These are phyloP conservation scores for Notholithocarpus densiflorus DNA, from an alignment of 306 rosid genomes.

Conservation along the genomic window DNA sequence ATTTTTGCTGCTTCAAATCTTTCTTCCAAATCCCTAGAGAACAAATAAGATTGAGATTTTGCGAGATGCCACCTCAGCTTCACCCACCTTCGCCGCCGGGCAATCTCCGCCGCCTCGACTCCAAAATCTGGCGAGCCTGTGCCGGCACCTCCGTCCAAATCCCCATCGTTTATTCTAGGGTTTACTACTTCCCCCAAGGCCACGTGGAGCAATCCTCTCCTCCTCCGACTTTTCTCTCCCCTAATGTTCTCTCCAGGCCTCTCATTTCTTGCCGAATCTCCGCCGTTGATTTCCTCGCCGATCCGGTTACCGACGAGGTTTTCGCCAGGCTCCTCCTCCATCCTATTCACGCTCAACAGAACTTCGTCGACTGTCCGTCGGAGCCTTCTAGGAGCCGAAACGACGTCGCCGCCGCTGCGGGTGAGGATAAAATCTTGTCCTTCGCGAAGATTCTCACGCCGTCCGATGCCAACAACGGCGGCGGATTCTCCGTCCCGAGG, in stretches of 20 bases:
- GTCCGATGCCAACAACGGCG: slow-evolving; percentile 86
- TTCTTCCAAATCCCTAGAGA: background rate
- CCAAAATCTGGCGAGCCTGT: slow-evolving; percentile 59
- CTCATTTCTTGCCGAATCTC: slow-evolving; percentile 35
- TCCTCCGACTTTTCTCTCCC: slow-evolving; percentile 33
- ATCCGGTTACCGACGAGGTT: slow-evolving; percentile 63
- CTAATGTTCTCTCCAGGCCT: slow-evolving; percentile 27
- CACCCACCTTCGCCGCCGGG: slow-evolving; percentile 11
- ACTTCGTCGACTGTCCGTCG: background rate
- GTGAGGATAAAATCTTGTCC: slow-evolving; percentile 28
- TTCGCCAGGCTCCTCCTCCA: slow-evolving; percentile 46
- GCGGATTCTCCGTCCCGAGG: slow-evolving; percentile 79
- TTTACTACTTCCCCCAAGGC: slow-evolving; percentile 80
- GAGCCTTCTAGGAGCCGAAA: background rate
- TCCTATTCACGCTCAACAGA: slow-evolving; percentile 17
- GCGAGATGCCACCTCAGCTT: slow-evolving; percentile 22
- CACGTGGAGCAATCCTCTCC: slow-evolving; percentile 58
- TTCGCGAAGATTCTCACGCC: slow-evolving; percentile 65
- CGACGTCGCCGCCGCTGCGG: background rate
- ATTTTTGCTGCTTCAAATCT: background rate
- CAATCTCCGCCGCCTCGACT: slow-evolving; percentile 22
- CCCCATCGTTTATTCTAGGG: slow-evolving; percentile 59
- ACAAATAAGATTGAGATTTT: no score
- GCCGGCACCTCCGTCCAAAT: slow-evolving; percentile 48
- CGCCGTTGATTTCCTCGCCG: slow-evolving; percentile 41